These are phyloP conservation scores for Calocera viscosa DNA, from an alignment of 768 basidiomycete species.

Conservation along the genomic window DNA sequence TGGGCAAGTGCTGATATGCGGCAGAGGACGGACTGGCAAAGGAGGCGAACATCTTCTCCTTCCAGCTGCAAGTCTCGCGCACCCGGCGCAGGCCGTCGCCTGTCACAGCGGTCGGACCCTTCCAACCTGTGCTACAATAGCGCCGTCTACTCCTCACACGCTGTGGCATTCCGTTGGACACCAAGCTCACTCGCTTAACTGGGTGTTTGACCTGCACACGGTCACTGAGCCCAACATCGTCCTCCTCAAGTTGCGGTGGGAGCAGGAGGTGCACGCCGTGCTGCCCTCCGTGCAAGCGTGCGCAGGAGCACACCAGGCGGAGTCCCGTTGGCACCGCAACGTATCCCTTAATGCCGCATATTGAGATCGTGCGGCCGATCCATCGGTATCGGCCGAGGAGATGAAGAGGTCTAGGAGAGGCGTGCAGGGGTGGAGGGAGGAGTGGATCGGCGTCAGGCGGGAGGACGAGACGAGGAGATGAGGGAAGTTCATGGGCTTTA, in stretches of 20 bases:
- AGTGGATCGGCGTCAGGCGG: too few species aligned
- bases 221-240: slow-evolving; percentile 68
- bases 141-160: slow-evolving; percentile 34
- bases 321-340: slow-evolving; percentile 93
- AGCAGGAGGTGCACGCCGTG: slow-evolving; percentile 53
- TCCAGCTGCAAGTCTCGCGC: too few species aligned
- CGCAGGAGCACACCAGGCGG: slow-evolving; percentile 88
- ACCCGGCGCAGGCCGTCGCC: too few species aligned
- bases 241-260: slow-evolving; percentile 80
- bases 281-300: slow-evolving; percentile 85
- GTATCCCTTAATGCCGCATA: slow-evolving; percentile 80
- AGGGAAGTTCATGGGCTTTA: too few species aligned
- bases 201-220: slow-evolving; percentile 42
- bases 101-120: slow-evolving; percentile 46
- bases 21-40: too few species aligned
- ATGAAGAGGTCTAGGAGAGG: not conserved
- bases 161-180: slow-evolving; percentile 73
- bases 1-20: too few species aligned
- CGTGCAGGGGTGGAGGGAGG: not conserved
- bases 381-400: not conserved
- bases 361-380: slow-evolving; percentile 33
- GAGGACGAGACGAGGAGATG: too few species aligned
- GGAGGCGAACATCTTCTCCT: too few species aligned
- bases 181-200: slow-evolving; percentile 39
- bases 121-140: slow-evolving; percentile 56